Evolutionary conservation across 768 basidiomycete genomes (phyloP).

Genomic region (Agrocybe pediades): DNA sequence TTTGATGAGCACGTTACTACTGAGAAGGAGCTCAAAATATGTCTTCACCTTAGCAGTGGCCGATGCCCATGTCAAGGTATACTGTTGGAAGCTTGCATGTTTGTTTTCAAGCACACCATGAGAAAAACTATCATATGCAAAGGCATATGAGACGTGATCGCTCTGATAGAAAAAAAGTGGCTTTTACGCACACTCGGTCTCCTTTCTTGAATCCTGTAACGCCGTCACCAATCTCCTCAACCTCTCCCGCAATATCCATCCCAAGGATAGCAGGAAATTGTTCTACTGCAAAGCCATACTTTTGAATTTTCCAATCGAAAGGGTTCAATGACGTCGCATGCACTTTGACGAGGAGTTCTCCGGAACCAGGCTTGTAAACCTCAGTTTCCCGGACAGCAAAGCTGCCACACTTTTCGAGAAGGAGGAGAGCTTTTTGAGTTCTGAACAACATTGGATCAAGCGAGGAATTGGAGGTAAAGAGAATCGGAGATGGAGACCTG

Average conservation of each 20-base stretch:
- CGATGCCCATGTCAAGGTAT: slow-evolving; percentile 38
- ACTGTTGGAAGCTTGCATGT: slow-evolving; percentile 46
- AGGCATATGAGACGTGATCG: neutral
- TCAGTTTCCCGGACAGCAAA: slow-evolving; percentile 33
- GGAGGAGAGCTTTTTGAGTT: slow-evolving; percentile 28
- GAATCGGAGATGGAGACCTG: too few species aligned
- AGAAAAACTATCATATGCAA: slow-evolving; percentile 33
- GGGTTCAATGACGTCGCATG: slow-evolving; percentile 53
- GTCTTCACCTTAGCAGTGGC: slow-evolving; percentile 38
- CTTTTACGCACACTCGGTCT: slow-evolving; percentile 45
- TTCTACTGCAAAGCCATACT: slow-evolving; percentile 34
- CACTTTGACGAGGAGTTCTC: slow-evolving; percentile 50
- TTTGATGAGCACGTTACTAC: neutral
- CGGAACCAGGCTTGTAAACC: slow-evolving; percentile 45
- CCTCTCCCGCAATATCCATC: slow-evolving; percentile 48
- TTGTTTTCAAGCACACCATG: slow-evolving; percentile 38
- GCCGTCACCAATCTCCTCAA: slow-evolving; percentile 50
- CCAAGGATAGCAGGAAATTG: slow-evolving; percentile 49
- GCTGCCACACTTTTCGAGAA: slow-evolving; percentile 21
- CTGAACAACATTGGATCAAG: slow-evolving; percentile 9
- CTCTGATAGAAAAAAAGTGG: neutral
- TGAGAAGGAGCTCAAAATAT: too few species aligned
- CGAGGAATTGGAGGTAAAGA: too few species aligned
- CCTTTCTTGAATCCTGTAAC: slow-evolving; percentile 50
- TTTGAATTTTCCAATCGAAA: slow-evolving; percentile 52